Evolutionary conservation across 805 yeast species (phyloP).

Genomic region (Cyberlindnera euphorbiiphila): DNA sequence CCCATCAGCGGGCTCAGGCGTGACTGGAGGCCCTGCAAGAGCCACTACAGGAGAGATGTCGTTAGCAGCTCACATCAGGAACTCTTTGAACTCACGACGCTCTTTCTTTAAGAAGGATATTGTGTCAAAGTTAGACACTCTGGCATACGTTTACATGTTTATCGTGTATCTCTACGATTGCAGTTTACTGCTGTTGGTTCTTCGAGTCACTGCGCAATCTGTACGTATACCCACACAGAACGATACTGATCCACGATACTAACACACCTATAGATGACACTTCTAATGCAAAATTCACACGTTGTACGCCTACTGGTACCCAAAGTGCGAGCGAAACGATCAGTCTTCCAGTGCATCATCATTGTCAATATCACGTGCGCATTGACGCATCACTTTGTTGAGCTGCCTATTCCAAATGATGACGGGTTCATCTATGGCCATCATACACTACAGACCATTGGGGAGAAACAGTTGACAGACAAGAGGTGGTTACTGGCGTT

Average conservation of each 20-base stretch:
- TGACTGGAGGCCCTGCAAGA: neutral
- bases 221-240: slow-evolving; percentile 9
- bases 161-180: slow-evolving; percentile 26
- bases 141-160: slow-evolving; percentile 12
- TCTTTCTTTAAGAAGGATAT: slow-evolving; percentile 16
- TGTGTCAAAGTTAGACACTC: slow-evolving; percentile 8
- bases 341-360: slow-evolving; percentile 16
- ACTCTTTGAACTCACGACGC: slow-evolving; percentile 17
- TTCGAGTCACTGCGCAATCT: slow-evolving; percentile 14
- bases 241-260: neutral
- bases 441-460: slow-evolving; percentile 25
- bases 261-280: slow-evolving; percentile 6
- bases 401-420: slow-evolving; percentile 21
- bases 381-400: slow-evolving; percentile 13
- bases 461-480: slow-evolving; percentile 19
- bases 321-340: slow-evolving; percentile 9
- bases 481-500: slow-evolving; percentile 16
- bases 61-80: slow-evolving; percentile 5
- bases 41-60: slow-evolving; percentile 1
- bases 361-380: slow-evolving; percentile 11
- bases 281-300: slow-evolving; percentile 8
- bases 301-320: slow-evolving; percentile 11
- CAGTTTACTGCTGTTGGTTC: slow-evolving; percentile 20
- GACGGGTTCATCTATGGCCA: slow-evolving; percentile 28
- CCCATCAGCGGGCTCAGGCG: neutral